Conservation (phyloP, 345 rosid species). For the Tarenaya hassleriana region DNA sequence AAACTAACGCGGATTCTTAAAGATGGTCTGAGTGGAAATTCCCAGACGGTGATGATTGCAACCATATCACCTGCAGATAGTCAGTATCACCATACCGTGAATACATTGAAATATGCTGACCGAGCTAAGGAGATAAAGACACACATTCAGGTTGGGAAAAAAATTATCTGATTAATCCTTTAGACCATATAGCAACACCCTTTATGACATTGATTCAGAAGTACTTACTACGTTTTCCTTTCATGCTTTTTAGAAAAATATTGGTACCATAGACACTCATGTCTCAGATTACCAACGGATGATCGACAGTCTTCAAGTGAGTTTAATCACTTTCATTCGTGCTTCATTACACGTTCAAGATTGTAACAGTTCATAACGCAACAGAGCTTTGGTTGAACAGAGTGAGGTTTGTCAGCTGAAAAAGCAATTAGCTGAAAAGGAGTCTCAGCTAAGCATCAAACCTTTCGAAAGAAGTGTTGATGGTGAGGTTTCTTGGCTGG, state of each 20-base stretch:
- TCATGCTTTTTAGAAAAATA: conserved; percentile 56
- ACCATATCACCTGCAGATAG: conserved; percentile 36
- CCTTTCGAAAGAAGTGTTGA: conserved; percentile 70
- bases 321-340: conserved; percentile 1
- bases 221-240: conserved; percentile 19
- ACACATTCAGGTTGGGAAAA: conserved; percentile 46
- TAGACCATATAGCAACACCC: not conserved
- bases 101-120: conserved; percentile 96
- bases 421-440: conserved; percentile 83
- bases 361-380: conserved; percentile 15
- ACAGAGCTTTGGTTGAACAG: conserved; percentile 33
- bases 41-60: conserved; percentile 96
- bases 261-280: conserved; percentile 81
- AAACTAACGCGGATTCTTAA: conserved; percentile 91
- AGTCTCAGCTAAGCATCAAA: conserved; percentile 60
- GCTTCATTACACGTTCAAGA: not conserved
- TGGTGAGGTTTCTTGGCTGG: conserved; percentile 84
- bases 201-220: conserved; percentile 4
- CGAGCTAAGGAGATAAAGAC: conserved; percentile 95
- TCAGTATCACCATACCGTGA: conserved; percentile 55
- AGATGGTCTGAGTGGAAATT: conserved; percentile 98
- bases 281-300: conserved; percentile 92
- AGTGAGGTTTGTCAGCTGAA: conserved; percentile 74
- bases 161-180: conserved; percentile 8
- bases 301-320: conserved; percentile 93